These are phyloP conservation scores for Scutellaria galericulata DNA, from an alignment of 257 asterid species.

Conservation along the genomic window DNA sequence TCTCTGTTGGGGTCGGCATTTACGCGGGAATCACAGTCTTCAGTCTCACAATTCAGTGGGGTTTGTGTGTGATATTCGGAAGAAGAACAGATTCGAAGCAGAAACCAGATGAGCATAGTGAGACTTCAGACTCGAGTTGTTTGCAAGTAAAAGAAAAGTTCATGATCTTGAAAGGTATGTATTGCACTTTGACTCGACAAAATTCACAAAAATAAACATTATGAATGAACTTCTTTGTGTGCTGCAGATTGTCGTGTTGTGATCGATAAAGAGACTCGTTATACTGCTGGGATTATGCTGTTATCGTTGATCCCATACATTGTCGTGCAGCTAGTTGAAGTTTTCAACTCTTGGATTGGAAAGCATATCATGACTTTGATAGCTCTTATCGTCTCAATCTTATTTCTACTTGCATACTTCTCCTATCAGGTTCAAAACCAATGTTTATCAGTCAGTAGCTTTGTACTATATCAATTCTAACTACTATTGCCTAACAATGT, in stretches of 20 bases:
- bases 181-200: background rate
- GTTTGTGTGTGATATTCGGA: conserved; percentile 46
- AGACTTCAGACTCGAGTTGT: conserved; percentile 28
- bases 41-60: conserved; percentile 59
- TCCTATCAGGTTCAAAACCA: conserved; percentile 45
- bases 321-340: conserved; percentile 43
- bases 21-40: conserved; percentile 56
- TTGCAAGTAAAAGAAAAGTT: conserved; percentile 34
- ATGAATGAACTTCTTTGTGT: background rate
- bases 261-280: conserved; percentile 46
- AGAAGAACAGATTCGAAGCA: conserved; percentile 35
- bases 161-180: conserved; percentile 36
- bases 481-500: background rate
- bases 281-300: conserved; percentile 56
- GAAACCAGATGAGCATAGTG: conserved; percentile 18
- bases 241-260: conserved; percentile 50
- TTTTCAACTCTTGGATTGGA: conserved; percentile 34
- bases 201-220: background rate
- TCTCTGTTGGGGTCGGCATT: conserved; percentile 54
- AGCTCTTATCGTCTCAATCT: conserved; percentile 45
- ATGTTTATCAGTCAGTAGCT: background rate
- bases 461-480: background rate
- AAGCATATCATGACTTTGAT: conserved; percentile 42
- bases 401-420: conserved; percentile 42
- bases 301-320: conserved; percentile 57